Conservation (phyloP, 805 yeast genomes). For the Cyberlindnera sargentensis region DNA sequence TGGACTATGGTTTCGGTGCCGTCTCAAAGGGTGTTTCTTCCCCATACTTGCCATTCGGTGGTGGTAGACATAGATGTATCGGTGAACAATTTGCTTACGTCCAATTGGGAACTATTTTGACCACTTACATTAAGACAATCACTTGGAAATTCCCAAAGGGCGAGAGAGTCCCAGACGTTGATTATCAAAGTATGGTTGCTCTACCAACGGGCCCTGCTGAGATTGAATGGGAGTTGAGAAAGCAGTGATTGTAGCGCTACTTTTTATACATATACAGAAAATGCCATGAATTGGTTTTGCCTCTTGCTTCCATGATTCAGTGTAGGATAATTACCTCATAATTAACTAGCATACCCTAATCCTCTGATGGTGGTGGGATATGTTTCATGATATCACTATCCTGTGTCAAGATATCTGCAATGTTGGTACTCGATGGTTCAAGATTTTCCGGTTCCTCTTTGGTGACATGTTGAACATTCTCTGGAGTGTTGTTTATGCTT, state of each 20-base stretch:
- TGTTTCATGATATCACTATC: too few species aligned
- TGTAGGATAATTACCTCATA: not conserved
- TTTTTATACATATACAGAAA: not conserved
- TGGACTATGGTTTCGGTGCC: conserved; percentile 96
- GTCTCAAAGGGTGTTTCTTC: conserved; percentile 94
- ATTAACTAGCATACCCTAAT: not conserved
- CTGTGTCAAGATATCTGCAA: too few species aligned
- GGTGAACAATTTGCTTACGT: conserved; percentile 97
- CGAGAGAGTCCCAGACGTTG: conserved; percentile 54
- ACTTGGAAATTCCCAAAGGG: conserved; percentile 67
- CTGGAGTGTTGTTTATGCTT: too few species aligned
- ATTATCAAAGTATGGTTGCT: conserved; percentile 88
- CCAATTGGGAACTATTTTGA: conserved; percentile 81
- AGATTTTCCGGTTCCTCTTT: too few species aligned
- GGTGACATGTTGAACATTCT: too few species aligned
- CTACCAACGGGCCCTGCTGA: conserved; percentile 76
- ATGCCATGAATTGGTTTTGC: not conserved
- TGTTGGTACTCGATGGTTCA: too few species aligned
- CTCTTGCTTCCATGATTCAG: too few species aligned
- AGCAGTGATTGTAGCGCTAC: not conserved
- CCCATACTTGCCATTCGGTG: conserved; percentile 97
- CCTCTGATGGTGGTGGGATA: not conserved
- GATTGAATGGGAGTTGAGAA: conserved; percentile 66
- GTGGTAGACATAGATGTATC: conserved; percentile 98
- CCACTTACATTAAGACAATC: conserved; percentile 66